Evolutionary conservation across 169 alveolate species (phyloP).

Genomic region (Plasmodium reichenowi): DNA sequence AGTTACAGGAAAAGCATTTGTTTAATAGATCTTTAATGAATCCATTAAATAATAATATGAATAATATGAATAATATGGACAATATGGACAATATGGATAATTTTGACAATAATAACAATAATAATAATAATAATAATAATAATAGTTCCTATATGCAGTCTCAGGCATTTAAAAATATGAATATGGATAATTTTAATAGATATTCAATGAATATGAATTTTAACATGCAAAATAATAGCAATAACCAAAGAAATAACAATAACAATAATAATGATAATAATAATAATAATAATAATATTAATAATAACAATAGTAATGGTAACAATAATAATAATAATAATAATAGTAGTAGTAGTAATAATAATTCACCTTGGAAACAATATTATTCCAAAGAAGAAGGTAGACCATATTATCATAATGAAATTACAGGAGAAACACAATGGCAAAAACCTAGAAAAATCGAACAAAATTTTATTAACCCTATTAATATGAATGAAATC

Average conservation of each 20-base stretch:
- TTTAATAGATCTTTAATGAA: constrained; percentile 37
- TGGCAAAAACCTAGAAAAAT: constrained; percentile 94
- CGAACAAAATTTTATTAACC: constrained; percentile 73
- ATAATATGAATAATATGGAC: not conserved
- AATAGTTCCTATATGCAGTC: constrained; percentile 35
- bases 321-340: constrained; percentile 3
- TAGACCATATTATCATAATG: constrained; percentile 89
- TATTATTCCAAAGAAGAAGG: constrained; percentile 84
- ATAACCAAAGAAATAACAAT: constrained; percentile 41
- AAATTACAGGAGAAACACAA: constrained; percentile 89
- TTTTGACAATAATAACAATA: not conserved
- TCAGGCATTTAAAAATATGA: constrained; percentile 59
- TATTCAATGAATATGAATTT: constrained; percentile 60
- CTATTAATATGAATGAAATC: constrained; percentile 61
- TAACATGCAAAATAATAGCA: constrained; percentile 47
- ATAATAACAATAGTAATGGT: constrained; percentile 3
- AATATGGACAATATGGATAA: no score
- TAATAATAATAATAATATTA: no score
- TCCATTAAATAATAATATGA: constrained; percentile 35
- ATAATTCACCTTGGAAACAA: constrained; percentile 59
- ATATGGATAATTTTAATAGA: constrained; percentile 35
- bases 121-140: constrained; percentile 30
- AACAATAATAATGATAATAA: not conserved
- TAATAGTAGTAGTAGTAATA: constrained; percentile 6
- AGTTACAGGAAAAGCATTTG: constrained; percentile 60